phyloP scores from a whole-genome alignment of 371 early-diverging fungal genomes.

The Chytridiales sp. region DNA sequence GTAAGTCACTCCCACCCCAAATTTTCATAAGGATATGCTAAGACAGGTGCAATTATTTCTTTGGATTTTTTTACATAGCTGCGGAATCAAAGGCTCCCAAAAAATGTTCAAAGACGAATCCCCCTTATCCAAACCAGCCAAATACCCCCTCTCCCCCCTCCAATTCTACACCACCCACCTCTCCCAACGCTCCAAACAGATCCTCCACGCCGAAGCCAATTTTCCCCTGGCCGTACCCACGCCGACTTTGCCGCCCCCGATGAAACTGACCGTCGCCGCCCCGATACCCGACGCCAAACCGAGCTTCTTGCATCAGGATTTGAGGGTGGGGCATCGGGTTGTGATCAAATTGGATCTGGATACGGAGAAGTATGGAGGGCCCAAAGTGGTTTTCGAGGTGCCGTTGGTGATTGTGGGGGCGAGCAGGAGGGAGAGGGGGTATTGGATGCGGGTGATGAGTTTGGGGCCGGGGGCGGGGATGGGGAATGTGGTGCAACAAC shows the following conservation, averaged over 20 bases:
- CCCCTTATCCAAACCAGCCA: slow-evolving; percentile 4
- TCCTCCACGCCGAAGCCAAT: slow-evolving; percentile 14
- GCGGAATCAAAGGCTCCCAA: slow-evolving; percentile 1
- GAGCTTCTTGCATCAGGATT: slow-evolving; percentile 4
- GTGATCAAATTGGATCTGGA: slow-evolving; percentile 9
- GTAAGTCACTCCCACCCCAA: not conserved
- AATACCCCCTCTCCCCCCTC: slow-evolving; percentile 1
- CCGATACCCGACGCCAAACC: slow-evolving; percentile 8
- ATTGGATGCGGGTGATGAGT: no score
- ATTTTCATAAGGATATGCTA: not conserved
- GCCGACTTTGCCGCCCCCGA: slow-evolving; percentile 6
- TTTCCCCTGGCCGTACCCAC: slow-evolving; percentile 9
- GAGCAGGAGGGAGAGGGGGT: no score
- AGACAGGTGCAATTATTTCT: not conserved
- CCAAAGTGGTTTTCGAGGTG: no score
- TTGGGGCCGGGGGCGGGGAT: no score
- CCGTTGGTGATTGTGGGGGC: no score
- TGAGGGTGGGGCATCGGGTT: slow-evolving; percentile 8
- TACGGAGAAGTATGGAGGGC: no score
- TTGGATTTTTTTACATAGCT: slow-evolving; percentile 1
- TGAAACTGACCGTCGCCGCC: not conserved
- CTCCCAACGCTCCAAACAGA: slow-evolving; percentile 6
- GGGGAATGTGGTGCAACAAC: no score
- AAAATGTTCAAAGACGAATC: slow-evolving; percentile 18
- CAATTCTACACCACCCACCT: no score